A percentile compares a stretch with the other conserved stretches of the same genome.
Evolutionary conservation across 768 basidiomycete species (phyloP).

Genomic region (Mycena metata): DNA sequence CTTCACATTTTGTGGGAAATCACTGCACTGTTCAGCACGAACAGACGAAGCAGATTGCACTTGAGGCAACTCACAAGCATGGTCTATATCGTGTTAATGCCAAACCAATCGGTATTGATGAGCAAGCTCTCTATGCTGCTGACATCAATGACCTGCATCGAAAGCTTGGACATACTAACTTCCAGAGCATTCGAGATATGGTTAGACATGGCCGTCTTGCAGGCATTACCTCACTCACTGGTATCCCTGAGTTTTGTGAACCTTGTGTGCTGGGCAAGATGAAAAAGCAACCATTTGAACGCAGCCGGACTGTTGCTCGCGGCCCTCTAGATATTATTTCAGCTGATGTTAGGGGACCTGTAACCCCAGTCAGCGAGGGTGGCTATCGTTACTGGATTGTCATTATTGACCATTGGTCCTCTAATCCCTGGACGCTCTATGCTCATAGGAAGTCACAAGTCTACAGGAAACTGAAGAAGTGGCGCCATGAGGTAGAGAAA

Average conservation of each 20-base stretch:
- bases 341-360: conserved; percentile 37
- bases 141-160: conserved; percentile 26
- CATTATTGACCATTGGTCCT: conserved; percentile 37
- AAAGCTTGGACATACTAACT: background rate
- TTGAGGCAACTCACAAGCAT: conserved; percentile 9
- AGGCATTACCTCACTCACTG: conserved; percentile 26
- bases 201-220: conserved; percentile 29
- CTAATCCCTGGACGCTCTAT: conserved; percentile 20
- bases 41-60: background rate
- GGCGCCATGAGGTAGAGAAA: background rate
- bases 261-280: conserved; percentile 38
- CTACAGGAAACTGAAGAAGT: background rate
- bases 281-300: conserved; percentile 33
- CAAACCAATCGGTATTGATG: conserved; percentile 3
- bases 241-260: conserved; percentile 37
- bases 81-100: conserved; percentile 31
- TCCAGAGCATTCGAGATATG: conserved; percentile 14
- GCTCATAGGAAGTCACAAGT: conserved; percentile 12
- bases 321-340: conserved; percentile 32
- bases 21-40: conserved; percentile 13
- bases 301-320: background rate
- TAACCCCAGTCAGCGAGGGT: conserved; percentile 19
- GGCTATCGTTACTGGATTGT: conserved; percentile 35
- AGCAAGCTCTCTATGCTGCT: conserved; percentile 14
- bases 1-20: conserved; percentile 18